These are phyloP conservation scores for Trametes cubensis DNA, from an alignment of 768 basidiomycete species.

Conservation along the genomic window DNA sequence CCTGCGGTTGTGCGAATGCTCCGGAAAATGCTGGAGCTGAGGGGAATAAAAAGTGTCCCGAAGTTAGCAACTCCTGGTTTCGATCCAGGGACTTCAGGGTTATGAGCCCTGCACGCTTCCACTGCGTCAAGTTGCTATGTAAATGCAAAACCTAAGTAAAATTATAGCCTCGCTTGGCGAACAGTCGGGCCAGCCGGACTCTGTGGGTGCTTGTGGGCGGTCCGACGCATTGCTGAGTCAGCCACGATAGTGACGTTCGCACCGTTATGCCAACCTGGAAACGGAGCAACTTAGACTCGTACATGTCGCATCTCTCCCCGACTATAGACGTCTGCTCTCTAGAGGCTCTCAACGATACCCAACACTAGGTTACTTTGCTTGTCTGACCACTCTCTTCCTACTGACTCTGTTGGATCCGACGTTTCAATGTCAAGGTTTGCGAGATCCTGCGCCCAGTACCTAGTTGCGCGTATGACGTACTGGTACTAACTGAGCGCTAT, in stretches of 20 bases:
- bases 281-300: background rate
- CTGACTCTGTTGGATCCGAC: no score
- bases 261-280: background rate
- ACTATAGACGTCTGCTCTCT: background rate
- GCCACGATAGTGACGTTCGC: background rate
- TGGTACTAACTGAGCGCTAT: no score
- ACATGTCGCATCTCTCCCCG: background rate
- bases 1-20: background rate
- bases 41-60: background rate
- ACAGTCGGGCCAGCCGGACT: background rate
- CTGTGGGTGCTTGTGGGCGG: conserved; percentile 16
- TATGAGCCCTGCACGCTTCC: conserved; percentile 22
- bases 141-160: no score
- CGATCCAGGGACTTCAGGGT: conserved; percentile 26
- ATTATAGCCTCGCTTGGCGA: no score
- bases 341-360: no score
- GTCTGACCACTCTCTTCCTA: no score
- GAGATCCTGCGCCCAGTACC: no score
- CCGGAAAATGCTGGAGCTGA: background rate
- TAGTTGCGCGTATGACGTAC: no score
- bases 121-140: conserved; percentile 21
- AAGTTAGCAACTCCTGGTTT: conserved; percentile 24
- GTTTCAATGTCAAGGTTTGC: no score
- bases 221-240: background rate
- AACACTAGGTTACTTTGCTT: no score